Evolutionary conservation across 2,329 filamentous ascomycete genomes (phyloP).

Genomic region (Paecilomyces sp.): DNA sequence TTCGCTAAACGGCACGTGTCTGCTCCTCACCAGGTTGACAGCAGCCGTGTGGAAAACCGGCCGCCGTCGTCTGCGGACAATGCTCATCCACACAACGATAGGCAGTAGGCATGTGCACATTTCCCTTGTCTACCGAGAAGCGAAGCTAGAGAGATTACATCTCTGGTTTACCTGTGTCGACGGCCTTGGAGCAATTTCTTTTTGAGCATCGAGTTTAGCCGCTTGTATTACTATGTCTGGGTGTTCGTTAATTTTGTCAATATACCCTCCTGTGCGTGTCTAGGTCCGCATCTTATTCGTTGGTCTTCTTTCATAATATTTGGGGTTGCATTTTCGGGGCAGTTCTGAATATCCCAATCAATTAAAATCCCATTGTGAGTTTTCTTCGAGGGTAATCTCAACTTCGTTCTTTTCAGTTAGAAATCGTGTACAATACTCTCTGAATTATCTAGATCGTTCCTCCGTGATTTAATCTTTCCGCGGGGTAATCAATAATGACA

Average conservation of each 20-base stretch:
- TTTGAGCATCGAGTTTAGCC: background rate
- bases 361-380: background rate
- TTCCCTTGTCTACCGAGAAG: too few species aligned
- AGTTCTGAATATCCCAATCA: background rate
- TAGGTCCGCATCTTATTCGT: background rate
- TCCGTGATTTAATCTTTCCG: background rate
- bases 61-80: background rate
- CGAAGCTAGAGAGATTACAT: background rate
- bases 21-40: conserved; percentile 4
- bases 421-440: background rate
- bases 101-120: background rate
- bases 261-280: background rate
- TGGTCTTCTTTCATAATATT: background rate
- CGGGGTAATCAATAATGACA: background rate
- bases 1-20: conserved; percentile 23
- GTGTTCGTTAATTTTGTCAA: background rate
- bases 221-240: background rate
- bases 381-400: background rate
- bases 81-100: background rate
- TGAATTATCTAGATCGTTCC: background rate
- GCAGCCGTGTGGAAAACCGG: background rate
- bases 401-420: background rate
- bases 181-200: background rate
- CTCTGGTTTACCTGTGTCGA: background rate
- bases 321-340: background rate